phyloP scores from a whole-genome alignment of 1,139 yeast species.

The Geotrichum siamense region DNA sequence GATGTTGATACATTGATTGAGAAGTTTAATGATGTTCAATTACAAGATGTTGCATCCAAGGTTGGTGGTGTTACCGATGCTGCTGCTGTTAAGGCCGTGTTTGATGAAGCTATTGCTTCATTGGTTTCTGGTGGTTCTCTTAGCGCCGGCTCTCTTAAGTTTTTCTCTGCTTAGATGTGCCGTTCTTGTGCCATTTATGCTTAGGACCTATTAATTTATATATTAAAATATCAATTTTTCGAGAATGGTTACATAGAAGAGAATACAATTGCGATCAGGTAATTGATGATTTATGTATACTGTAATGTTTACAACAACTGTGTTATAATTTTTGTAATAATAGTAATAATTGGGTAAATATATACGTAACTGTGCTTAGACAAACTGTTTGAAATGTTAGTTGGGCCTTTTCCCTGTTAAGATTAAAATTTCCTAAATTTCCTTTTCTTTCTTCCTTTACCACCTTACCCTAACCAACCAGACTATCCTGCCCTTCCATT shows the following conservation, averaged over 20 bases:
- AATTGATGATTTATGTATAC: too few relatives aligned
- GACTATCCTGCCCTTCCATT: background rate
- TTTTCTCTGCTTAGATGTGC: constrained; percentile 16
- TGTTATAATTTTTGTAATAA: background rate
- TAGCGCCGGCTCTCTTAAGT: constrained; percentile 16
- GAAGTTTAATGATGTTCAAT: constrained; percentile 65
- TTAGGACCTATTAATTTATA: too few relatives aligned
- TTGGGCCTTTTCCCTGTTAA: background rate
- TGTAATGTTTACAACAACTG: background rate
- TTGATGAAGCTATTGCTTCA: constrained; percentile 44
- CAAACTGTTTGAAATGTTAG: background rate
- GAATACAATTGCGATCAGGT: too few relatives aligned
- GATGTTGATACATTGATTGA: constrained; percentile 78
- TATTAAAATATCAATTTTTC: too few relatives aligned
- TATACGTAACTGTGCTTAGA: too few relatives aligned
- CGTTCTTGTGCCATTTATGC: too few relatives aligned
- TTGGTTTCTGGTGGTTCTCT: constrained; percentile 40
- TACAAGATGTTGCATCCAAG: constrained; percentile 62
- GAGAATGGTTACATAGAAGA: too few relatives aligned
- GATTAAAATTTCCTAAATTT: background rate
- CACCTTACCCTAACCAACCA: background rate
- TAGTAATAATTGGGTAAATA: background rate
- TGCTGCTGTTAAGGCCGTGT: constrained; percentile 45
- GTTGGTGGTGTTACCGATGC: constrained; percentile 45
- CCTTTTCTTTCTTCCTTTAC: background rate